phyloP scores from a whole-genome alignment of 176 grass and related monocot species.

The Rhynchospora breviuscula region DNA sequence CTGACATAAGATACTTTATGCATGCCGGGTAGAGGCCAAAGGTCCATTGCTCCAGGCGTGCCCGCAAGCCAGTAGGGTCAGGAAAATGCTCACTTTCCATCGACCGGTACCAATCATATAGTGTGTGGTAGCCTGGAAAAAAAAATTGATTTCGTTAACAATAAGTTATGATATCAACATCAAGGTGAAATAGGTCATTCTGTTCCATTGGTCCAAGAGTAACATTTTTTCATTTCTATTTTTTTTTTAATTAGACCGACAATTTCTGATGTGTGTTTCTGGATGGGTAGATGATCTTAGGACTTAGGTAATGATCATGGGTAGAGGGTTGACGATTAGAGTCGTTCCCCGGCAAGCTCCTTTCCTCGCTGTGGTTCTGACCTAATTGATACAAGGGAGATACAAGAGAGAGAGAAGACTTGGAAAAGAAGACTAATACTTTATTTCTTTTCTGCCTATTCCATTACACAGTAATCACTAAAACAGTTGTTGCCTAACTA shows the following conservation, averaged over 20 bases:
- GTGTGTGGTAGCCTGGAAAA: slow-evolving; percentile 68
- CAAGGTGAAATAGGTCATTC: background rate
- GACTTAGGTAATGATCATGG: too few species aligned
- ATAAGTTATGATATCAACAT: background rate
- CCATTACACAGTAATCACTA: too few species aligned
- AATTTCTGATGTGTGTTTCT: background rate
- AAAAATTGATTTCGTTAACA: background rate
- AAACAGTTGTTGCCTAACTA: too few species aligned
- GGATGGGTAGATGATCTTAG: too few species aligned
- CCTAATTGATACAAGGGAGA: too few species aligned
- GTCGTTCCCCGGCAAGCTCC: too few species aligned
- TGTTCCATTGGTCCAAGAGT: background rate
- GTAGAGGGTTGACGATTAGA: too few species aligned
- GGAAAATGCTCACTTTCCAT: slow-evolving; percentile 99
- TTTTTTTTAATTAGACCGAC: background rate
- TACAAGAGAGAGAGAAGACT: too few species aligned
- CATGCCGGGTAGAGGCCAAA: slow-evolving; percentile 91
- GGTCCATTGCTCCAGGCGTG: slow-evolving; percentile 91
- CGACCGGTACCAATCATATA: slow-evolving; percentile 89
- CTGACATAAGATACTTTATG: slow-evolving; percentile 99
- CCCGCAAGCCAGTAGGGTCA: slow-evolving; percentile 74
- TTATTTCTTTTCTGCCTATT: too few species aligned
- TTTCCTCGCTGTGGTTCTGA: too few species aligned
- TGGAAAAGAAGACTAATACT: too few species aligned
- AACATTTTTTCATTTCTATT: background rate